Evolutionary conservation across 2,329 filamentous ascomycete species (phyloP).

Genomic region (Tolypocladium ophioglossoides): DNA sequence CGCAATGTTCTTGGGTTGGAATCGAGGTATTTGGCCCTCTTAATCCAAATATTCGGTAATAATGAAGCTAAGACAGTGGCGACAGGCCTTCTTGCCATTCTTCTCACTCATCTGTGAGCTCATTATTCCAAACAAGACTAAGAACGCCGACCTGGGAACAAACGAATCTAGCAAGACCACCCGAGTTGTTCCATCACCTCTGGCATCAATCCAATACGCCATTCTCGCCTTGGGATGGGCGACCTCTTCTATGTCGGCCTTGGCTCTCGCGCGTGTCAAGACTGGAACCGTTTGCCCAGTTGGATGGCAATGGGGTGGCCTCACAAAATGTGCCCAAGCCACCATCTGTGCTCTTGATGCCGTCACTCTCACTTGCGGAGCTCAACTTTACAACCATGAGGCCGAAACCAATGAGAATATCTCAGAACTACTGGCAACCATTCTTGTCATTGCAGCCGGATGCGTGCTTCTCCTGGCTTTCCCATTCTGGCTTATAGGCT

Average conservation of each 20-base stretch:
- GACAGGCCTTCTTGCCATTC: neutral
- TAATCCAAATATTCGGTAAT: neutral
- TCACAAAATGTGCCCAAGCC: constrained; percentile 7
- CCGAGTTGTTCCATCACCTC: constrained; percentile 10
- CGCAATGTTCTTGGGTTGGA: constrained; percentile 19
- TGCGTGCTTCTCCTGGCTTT: constrained; percentile 13
- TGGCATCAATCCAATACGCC: constrained; percentile 2
- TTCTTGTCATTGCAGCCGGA: constrained; percentile 5
- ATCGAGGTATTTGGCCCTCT: constrained; percentile 16
- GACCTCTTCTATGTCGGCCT: constrained; percentile 10
- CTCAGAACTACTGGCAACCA: constrained; percentile 1
- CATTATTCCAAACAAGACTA: neutral
- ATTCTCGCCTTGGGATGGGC: constrained; percentile 19
- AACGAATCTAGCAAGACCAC: neutral
- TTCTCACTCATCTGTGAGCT: neutral
- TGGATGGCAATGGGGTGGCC: constrained; percentile 3
- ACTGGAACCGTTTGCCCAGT: constrained; percentile 8
- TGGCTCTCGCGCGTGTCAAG: neutral
- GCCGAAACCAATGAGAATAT: constrained; percentile 12
- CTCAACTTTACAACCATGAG: constrained; percentile 11
- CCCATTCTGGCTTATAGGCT: constrained; percentile 12
- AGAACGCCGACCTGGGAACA: neutral
- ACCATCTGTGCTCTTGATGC: constrained; percentile 19
- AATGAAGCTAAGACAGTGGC: neutral
- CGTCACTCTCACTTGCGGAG: constrained; percentile 15